phyloP scores from a whole-genome alignment of 208 protist species.

The Leishmania amazonensis region DNA sequence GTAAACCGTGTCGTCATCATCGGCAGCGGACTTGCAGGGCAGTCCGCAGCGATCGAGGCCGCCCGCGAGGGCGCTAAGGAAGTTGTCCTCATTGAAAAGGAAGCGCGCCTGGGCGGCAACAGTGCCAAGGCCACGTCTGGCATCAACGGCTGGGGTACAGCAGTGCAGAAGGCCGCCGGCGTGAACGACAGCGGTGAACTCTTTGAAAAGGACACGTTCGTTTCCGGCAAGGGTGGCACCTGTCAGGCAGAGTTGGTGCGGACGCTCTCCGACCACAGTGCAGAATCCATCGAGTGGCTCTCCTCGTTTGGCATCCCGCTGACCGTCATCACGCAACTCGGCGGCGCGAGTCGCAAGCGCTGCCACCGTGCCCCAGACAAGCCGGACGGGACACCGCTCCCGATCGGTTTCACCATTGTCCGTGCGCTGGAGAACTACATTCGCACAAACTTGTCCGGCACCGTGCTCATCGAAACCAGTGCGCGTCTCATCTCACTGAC shows the following conservation, averaged over 20 bases:
- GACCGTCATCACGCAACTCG: slow-evolving; percentile 84
- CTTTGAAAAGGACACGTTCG: slow-evolving; percentile 83
- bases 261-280: slow-evolving; percentile 75
- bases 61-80: slow-evolving; percentile 66
- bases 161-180: slow-evolving; percentile 68
- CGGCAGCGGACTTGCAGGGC: slow-evolving; percentile 82
- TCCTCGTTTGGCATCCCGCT: slow-evolving; percentile 84
- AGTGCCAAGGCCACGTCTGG: slow-evolving; percentile 96
- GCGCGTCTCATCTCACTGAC: slow-evolving; percentile 44
- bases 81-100: slow-evolving; percentile 94
- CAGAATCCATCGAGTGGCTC: slow-evolving; percentile 79
- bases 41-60: slow-evolving; percentile 79
- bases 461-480: slow-evolving; percentile 66
- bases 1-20: slow-evolving; percentile 76
- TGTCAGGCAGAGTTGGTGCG: slow-evolving; percentile 80
- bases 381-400: slow-evolving; percentile 78
- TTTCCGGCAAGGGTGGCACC: slow-evolving; percentile 62
- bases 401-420: slow-evolving; percentile 92
- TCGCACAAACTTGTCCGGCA: slow-evolving; percentile 49
- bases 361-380: slow-evolving; percentile 84
- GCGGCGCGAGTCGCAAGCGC: slow-evolving; percentile 86
- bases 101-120: slow-evolving; percentile 92
- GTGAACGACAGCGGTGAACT: slow-evolving; percentile 65
- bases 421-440: slow-evolving; percentile 83
- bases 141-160: slow-evolving; percentile 94